Conservation (phyloP, 176 grass and related monocot genomes). For the Chrysopogon serrulatus region DNA sequence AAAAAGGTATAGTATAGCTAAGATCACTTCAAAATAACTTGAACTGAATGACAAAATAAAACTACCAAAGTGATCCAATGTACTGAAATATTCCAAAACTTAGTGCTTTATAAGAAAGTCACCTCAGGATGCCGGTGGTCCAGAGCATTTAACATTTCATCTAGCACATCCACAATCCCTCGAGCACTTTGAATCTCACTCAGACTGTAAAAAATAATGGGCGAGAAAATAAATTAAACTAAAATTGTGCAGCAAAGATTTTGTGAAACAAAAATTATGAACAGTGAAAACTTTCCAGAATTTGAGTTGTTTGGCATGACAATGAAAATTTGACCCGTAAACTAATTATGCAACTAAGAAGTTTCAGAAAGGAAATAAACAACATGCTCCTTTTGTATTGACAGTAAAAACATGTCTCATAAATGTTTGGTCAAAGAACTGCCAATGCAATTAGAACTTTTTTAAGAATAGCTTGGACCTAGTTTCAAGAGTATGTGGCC, state of each 20-base stretch:
- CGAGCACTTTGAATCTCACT: conserved; percentile 90
- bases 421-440: not conserved
- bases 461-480: not conserved
- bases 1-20: not conserved
- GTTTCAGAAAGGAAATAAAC: not conserved
- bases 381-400: not conserved
- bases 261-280: not conserved
- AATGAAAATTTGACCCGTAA: not conserved
- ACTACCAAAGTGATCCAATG: not conserved
- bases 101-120: conserved; percentile 17
- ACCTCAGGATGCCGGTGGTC: conserved; percentile 90
- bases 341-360: not conserved
- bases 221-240: conserved; percentile 22
- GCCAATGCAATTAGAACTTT: not conserved
- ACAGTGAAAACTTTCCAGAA: not conserved
- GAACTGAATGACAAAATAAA: not conserved
- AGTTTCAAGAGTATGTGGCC: conserved; percentile 6
- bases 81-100: not conserved
- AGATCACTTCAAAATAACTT: conserved; percentile 7
- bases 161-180: conserved; percentile 87
- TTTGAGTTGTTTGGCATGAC: not conserved
- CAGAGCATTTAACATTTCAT: conserved; percentile 96
- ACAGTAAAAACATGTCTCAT: not conserved
- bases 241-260: not conserved
- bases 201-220: conserved; percentile 47